These are phyloP conservation scores for Penicillium mononematosum DNA, from an alignment of 495 filamentous ascomycete species.

Conservation along the genomic window DNA sequence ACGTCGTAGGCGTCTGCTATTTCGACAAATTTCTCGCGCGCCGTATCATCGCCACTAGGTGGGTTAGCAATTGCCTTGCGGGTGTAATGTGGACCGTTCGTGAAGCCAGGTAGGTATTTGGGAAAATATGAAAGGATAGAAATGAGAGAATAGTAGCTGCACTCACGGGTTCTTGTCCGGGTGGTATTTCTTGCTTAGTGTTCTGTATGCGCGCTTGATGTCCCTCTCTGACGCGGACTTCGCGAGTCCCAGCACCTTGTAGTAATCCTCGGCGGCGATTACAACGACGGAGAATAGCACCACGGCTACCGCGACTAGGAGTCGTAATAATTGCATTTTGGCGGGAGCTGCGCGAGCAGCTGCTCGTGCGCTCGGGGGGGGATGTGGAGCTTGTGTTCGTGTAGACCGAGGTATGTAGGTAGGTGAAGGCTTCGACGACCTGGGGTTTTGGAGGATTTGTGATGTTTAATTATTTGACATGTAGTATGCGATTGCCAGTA, in stretches of 20 bases:
- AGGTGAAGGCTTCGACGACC: background rate
- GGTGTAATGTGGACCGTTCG: background rate
- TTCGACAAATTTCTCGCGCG: slow-evolving; percentile 90
- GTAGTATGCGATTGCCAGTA: background rate
- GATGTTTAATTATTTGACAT: slow-evolving; percentile 3
- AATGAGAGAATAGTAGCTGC: background rate
- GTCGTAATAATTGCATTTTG: slow-evolving; percentile 26
- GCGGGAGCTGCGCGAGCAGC: slow-evolving; percentile 13
- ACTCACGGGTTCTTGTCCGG: slow-evolving; percentile 98
- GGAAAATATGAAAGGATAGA: background rate
- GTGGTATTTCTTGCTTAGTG: slow-evolving; percentile 91
- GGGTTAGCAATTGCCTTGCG: background rate
- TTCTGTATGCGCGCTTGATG: slow-evolving; percentile 94
- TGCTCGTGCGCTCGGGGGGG: slow-evolving; percentile 4
- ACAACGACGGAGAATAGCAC: slow-evolving; percentile 33
- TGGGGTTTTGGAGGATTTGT: background rate
- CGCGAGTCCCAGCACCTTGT: slow-evolving; percentile 84
- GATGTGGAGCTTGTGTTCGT: background rate
- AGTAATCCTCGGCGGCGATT: slow-evolving; percentile 78
- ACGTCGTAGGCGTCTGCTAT: slow-evolving; percentile 96
- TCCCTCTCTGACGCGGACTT: slow-evolving; percentile 82
- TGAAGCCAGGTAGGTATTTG: background rate
- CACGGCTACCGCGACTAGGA: slow-evolving; percentile 23
- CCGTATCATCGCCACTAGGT: slow-evolving; percentile 68
- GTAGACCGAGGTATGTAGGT: background rate